Conservation (phyloP, 257 asterid genomes). For the Solanum habrochaites region DNA sequence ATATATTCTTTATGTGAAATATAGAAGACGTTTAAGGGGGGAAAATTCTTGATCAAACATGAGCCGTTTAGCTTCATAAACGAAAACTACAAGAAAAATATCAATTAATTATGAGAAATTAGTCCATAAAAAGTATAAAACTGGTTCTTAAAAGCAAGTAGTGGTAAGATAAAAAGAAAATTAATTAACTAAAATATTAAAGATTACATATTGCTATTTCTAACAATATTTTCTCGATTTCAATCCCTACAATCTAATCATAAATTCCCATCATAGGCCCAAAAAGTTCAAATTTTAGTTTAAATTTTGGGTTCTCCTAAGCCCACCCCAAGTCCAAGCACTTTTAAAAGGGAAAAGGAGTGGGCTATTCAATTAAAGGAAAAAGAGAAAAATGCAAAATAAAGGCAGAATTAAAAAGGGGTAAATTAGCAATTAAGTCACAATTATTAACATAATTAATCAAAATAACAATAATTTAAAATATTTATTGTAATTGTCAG, state of each 20-base stretch:
- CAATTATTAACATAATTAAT: too few species aligned
- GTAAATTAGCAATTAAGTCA: too few species aligned
- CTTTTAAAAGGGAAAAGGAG: not conserved
- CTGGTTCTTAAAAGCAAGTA: not conserved
- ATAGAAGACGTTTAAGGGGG: too few species aligned
- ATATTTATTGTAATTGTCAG: too few species aligned
- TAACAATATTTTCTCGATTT: too few species aligned
- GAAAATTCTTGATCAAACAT: not conserved
- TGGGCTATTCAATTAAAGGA: not conserved
- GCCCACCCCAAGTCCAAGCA: not conserved
- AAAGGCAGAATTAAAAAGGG: not conserved
- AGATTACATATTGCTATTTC: too few species aligned
- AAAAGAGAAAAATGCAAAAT: not conserved
- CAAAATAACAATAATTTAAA: too few species aligned
- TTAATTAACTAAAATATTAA: too few species aligned
- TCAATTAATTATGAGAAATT: not conserved
- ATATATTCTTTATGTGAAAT: not conserved
- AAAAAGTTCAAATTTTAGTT: not conserved
- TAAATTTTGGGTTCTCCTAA: not conserved
- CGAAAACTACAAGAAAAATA: not conserved
- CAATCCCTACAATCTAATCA: too few species aligned
- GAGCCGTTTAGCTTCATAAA: too few species aligned
- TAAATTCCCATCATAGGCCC: not conserved
- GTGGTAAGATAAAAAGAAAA: too few species aligned
- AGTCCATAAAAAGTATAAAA: not conserved